Evolutionary conservation across 129 eudicot genomes (phyloP).

Genomic region (Saposhnikovia divaricata): DNA sequence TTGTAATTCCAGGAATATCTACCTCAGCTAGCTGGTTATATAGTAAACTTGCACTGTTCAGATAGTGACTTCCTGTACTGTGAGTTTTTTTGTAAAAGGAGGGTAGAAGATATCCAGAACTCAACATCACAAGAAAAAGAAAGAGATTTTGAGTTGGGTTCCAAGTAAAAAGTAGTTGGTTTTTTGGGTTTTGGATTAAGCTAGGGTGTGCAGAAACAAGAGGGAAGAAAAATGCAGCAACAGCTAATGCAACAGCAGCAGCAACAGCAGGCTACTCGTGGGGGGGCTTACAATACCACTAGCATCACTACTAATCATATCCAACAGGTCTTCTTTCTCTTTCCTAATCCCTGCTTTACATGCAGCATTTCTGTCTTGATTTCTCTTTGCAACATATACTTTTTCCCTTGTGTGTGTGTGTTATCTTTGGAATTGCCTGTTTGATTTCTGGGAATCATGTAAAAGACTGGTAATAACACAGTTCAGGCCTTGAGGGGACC

Average conservation of each 20-base stretch:
- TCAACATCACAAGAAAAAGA: not conserved
- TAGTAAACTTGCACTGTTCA: not conserved
- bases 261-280: constrained; percentile 16
- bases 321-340: constrained; percentile 38
- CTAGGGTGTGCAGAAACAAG: constrained; percentile 10
- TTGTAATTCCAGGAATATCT: not conserved
- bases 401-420: not conserved
- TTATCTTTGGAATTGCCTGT: not conserved
- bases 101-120: not conserved
- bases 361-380: not conserved
- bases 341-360: constrained; percentile 8
- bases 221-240: constrained; percentile 35
- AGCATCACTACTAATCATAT: constrained; percentile 46
- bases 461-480: not conserved
- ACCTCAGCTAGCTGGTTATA: not conserved
- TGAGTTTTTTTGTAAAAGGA: not conserved
- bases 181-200: not conserved
- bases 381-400: not conserved
- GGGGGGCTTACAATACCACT: constrained; percentile 28
- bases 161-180: not conserved
- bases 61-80: not conserved
- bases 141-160: not conserved
- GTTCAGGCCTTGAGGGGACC: not conserved
- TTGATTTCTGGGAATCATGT: not conserved
- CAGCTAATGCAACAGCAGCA: constrained; percentile 42